A percentile compares a stretch with the other conserved stretches of the same genome.
Conservation (phyloP, 1,284 basidiomycete genomes). For the Pseudozyma sp. region DNA sequence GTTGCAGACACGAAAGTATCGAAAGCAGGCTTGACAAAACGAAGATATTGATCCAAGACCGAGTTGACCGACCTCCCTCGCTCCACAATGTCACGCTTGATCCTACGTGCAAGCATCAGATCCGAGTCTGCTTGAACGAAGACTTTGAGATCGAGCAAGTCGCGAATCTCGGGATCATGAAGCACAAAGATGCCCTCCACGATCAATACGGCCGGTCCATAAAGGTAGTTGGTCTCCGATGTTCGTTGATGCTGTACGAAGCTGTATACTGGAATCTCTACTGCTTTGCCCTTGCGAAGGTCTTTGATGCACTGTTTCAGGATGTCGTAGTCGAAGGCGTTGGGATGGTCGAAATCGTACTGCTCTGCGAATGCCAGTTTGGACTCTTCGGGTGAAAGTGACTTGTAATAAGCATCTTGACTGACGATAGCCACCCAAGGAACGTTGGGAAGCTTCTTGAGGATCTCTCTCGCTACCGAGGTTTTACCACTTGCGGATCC, state of each 20-base stretch:
- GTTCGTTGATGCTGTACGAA: slow-evolving; percentile 90
- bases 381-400: slow-evolving; percentile 79
- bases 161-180: slow-evolving; percentile 76
- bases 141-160: slow-evolving; percentile 89
- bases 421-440: slow-evolving; percentile 66
- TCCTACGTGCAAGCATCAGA: slow-evolving; percentile 93
- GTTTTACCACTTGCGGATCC: slow-evolving; percentile 95
- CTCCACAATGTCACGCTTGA: slow-evolving; percentile 87
- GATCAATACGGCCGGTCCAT: slow-evolving; percentile 94
- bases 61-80: slow-evolving; percentile 86
- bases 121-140: slow-evolving; percentile 83
- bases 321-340: slow-evolving; percentile 89
- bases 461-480: slow-evolving; percentile 60
- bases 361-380: slow-evolving; percentile 83
- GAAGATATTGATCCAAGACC: slow-evolving; percentile 90
- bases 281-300: slow-evolving; percentile 79
- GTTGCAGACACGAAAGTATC: slow-evolving; percentile 95
- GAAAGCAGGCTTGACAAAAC: slow-evolving; percentile 86
- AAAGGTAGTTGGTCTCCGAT: slow-evolving; percentile 87
- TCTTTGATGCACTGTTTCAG: slow-evolving; percentile 82
- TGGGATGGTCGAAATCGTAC: slow-evolving; percentile 92
- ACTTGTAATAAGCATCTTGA: slow-evolving; percentile 93
- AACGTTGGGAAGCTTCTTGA: slow-evolving; percentile 61
- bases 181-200: slow-evolving; percentile 93
- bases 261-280: slow-evolving; percentile 87